Conservation (phyloP, 179 eudicot genomes). For the Beta lomatogona region DNA sequence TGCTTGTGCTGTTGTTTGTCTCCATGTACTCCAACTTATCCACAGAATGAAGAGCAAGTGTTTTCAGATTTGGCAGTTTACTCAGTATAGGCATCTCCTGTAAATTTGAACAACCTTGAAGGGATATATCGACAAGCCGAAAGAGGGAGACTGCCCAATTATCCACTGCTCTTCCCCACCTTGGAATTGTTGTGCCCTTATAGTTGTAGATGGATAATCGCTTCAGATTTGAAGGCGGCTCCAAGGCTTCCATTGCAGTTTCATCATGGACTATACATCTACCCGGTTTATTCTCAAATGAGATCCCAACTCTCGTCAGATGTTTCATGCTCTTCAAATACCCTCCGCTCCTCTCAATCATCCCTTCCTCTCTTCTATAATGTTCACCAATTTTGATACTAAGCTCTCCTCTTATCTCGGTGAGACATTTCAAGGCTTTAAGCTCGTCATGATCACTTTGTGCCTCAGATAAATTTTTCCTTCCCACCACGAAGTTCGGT, state of each 20-base stretch:
- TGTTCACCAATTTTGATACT: not conserved
- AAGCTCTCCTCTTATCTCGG: not conserved
- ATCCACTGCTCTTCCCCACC: not conserved
- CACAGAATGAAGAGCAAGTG: not conserved
- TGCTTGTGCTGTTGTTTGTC: not conserved
- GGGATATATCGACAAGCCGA: not conserved
- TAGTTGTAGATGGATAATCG: not conserved
- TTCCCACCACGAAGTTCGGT: constrained; percentile 1
- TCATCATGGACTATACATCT: not conserved
- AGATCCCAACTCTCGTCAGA: not conserved
- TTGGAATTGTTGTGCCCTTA: not conserved
- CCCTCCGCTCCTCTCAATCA: not conserved
- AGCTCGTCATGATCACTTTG: not conserved
- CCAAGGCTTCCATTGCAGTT: not conserved
- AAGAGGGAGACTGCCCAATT: not conserved
- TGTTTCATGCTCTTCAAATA: not conserved
- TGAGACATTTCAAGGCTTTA: not conserved
- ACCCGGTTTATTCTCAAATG: not conserved
- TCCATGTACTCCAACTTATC: constrained; percentile 7
- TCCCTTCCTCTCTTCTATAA: not conserved
- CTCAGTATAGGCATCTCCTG: not conserved
- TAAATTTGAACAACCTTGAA: not conserved
- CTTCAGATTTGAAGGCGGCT: constrained; percentile 7
- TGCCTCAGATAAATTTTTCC: not conserved
- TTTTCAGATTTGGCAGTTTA: not conserved